These are phyloP conservation scores for Oropetium thomaeum DNA, from an alignment of 176 grass and related monocot species.

Conservation along the genomic window DNA sequence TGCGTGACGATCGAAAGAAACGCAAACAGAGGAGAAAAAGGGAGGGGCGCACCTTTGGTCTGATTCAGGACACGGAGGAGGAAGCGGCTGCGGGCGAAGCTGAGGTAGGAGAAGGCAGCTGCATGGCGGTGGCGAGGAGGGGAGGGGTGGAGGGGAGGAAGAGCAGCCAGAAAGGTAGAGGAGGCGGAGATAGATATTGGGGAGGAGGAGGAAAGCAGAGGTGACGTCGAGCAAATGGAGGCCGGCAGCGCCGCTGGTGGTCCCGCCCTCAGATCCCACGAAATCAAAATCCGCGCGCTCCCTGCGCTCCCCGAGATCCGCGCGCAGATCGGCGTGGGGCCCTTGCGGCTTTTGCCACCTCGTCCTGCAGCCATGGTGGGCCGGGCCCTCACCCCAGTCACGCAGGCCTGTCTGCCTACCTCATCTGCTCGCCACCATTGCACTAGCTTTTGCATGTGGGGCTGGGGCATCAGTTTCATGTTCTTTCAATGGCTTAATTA, in stretches of 20 bases:
- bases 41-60: not conserved
- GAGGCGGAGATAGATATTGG: not conserved
- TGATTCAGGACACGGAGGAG: not conserved
- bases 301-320: conserved; percentile 16
- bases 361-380: too few species aligned
- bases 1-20: too few species aligned
- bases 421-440: too few species aligned
- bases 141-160: not conserved
- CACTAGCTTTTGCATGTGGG: too few species aligned
- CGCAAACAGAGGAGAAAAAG: not conserved
- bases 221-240: conserved; percentile 54
- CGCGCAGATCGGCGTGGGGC: not conserved
- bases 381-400: too few species aligned
- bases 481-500: too few species aligned
- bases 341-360: not conserved
- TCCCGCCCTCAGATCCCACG: not conserved
- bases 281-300: conserved; percentile 65
- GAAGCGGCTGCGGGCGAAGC: not conserved
- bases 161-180: not conserved
- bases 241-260: conserved; percentile 28
- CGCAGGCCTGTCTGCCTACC: too few species aligned
- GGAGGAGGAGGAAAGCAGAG: not conserved
- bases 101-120: not conserved
- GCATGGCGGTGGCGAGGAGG: not conserved
- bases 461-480: too few species aligned